A percentile compares a stretch with the other conserved stretches of the same genome.
phyloP scores from a whole-genome alignment of 164 flowering plant genomes.

The Nymphaea colorata region DNA sequence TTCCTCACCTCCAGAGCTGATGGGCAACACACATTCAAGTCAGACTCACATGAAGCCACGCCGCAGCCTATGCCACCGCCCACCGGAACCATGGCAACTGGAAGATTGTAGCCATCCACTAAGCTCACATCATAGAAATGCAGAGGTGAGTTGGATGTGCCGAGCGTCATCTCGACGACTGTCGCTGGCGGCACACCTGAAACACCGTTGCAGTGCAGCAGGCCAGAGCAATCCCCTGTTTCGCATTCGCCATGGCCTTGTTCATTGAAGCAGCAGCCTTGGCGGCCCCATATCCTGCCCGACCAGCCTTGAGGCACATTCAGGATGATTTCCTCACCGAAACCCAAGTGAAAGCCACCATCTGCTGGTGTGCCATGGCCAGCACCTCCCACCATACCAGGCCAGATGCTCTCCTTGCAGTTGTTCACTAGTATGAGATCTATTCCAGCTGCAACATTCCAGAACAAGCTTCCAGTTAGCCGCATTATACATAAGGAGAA shows the following conservation, averaged over 20 bases:
- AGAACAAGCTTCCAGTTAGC: not conserved
- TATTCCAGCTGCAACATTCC: constrained; percentile 43
- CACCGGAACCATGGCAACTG: constrained; percentile 61
- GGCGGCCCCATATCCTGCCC: constrained; percentile 54
- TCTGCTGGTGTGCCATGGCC: constrained; percentile 46
- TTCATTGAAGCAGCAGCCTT: constrained; percentile 36
- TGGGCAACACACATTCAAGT: constrained; percentile 65
- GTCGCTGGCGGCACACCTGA: constrained; percentile 64
- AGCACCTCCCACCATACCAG: constrained; percentile 62
- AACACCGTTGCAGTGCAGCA: constrained; percentile 31
- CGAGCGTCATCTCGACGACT: constrained; percentile 59
- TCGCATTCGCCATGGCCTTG: constrained; percentile 31
- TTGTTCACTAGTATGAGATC: constrained; percentile 50
- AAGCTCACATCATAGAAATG: constrained; percentile 74
- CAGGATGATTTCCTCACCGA: constrained; percentile 27
- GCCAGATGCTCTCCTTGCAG: constrained; percentile 59
- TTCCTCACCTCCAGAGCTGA: constrained; percentile 44
- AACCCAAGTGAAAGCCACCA: constrained; percentile 67
- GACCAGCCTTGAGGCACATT: constrained; percentile 41
- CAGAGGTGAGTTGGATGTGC: constrained; percentile 22
- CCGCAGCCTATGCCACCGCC: constrained; percentile 66
- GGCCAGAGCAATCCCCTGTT: constrained; percentile 51
- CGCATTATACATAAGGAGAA: too few relatives aligned
- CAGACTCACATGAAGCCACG: constrained; percentile 47
- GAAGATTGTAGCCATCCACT: constrained; percentile 76